Base-by-base conservation (phyloP, 2,329 filamentous ascomycete genomes). In the Paramyrothecium sp. region DNA sequence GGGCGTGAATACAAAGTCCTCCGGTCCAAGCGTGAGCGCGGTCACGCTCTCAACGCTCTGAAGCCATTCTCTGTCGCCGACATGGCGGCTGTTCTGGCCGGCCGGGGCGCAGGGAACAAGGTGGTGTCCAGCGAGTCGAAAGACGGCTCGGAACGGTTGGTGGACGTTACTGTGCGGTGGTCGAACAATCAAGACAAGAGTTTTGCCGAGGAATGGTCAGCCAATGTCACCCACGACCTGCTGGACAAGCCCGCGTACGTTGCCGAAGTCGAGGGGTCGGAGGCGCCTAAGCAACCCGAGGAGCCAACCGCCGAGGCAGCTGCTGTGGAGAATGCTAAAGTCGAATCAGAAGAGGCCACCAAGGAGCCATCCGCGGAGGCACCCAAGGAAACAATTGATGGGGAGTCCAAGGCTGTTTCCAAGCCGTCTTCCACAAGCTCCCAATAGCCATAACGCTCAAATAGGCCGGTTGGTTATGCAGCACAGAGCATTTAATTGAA, bases 31-130 rank as follows among this genome's bases (percentile, higher is more conserved):
- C 62, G 67, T 56, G 75, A 83, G 65, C 79, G 84, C 50, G 85
- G 81, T 33, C 65, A 69, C 52, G 78, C 74, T 38, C 73, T 89
- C 54, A 84, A 83, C 68, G 78, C 85, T 66, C 85, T 89, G 73
- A 83, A 81, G 69, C 78, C 79, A 54, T 88, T 88, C 69, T 75
- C 78, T 13, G 76, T 89, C 51, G 87, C 87, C 56, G 87, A 89
- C 70, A 78, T 89, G 61, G 85, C 87, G 1, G 81, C 78, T 21
- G 81, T 86, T 21, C 76, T 88, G 54, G 73, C 71, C 8, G 84
- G 83, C 4, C 61, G 68, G 11, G 82, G 83, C 41, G 73, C 75
- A 59, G 82, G 83, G 34, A 85, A 81, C 70, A 75, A 72, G 65
- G 74, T 86, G 57, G 62, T 63, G 5, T 54, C 60, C 23, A 68